Evolutionary conservation across 768 basidiomycete genomes (phyloP), one percentile per base, ranked within the genome.

Genomic region (Mycena belliarum): DNA sequence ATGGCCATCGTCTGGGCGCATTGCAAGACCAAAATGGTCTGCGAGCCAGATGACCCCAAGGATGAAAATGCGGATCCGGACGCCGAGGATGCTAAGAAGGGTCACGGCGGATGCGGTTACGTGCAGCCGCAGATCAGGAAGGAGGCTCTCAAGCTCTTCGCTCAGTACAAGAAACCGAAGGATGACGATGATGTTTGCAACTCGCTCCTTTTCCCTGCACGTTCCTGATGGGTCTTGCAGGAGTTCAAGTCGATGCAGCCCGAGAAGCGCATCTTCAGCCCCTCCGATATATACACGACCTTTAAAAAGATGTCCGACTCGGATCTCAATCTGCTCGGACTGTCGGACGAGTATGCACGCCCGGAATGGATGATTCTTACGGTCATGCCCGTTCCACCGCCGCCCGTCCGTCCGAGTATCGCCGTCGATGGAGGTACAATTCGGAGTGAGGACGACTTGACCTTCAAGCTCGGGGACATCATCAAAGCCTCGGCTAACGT

Each of bases 331-430:
- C 47, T 55, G 6, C 57, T 55, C 40, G 97, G 97, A 35, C 85
- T 98, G 11, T 95, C 91, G 25, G 92, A 95, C 56, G 92, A 93
- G 69, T 98, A 97, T 69, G 96, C 97, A 8, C 86, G 95, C 40
- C 97, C 97, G 3, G 94, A 98, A 68, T 99, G 97, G 97, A 98
- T 99, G 97, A 97, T 99, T 64, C 77, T 98, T 40, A 98, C 97
- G 0, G 94, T 98, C 35, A 82, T 98, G 71, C 97, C 97, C 33
- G 96, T 99, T 0, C 97, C 97, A 2, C 97, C 97, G 2, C 96
- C 96, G 7, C 94, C 97, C 9, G 97, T 99, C 52, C 93, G 97
- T 47, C 97, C 97, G 0, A 96, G 94, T 75, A 98, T 99, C 55
- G 90, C 96, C 14, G 92, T 98, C 26, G 96, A 98, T 65, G 96